Evolutionary conservation across 164 flowering plant species (phyloP).

Genomic region (Annona squamosa): DNA sequence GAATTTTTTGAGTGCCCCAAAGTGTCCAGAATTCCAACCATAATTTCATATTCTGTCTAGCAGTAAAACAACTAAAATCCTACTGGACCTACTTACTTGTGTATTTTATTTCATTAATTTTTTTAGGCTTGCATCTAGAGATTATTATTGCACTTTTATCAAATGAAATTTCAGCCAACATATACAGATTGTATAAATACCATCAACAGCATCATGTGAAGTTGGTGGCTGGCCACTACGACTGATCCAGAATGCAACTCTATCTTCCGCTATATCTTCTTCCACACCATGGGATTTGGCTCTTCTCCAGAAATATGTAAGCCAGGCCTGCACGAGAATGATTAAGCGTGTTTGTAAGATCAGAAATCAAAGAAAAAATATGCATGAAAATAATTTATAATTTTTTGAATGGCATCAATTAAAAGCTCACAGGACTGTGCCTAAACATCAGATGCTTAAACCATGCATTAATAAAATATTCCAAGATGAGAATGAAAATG

Average conservation of each 20-base stretch:
- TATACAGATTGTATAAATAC: slow-evolving; percentile 27
- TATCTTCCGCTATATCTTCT: slow-evolving; percentile 88
- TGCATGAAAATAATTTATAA: too few relatives aligned
- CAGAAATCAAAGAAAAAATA: not conserved
- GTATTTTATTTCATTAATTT: too few relatives aligned
- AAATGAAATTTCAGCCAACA: not conserved
- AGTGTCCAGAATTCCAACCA: too few relatives aligned
- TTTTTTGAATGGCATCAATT: too few relatives aligned
- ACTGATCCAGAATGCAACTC: slow-evolving; percentile 80
- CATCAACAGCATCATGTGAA: slow-evolving; percentile 91
- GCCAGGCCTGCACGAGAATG: slow-evolving; percentile 65
- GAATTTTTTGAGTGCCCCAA: too few relatives aligned
- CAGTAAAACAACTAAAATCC: too few relatives aligned
- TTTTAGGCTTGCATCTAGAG: not conserved
- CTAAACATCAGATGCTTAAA: not conserved
- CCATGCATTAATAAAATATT: not conserved
- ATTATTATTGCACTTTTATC: not conserved
- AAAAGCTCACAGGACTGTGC: too few relatives aligned
- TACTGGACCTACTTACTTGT: too few relatives aligned
- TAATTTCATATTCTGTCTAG: too few relatives aligned
- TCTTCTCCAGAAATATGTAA: slow-evolving; percentile 92
- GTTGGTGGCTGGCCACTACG: slow-evolving; percentile 73
- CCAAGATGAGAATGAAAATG: too few relatives aligned
- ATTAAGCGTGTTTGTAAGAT: not conserved
- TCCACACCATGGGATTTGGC: slow-evolving; percentile 80